Percentiles rank a stretch among this genome's conserved stretches.
Conservation (phyloP, 2,329 filamentous ascomycete species). For the Fusarium newnesense region DNA sequence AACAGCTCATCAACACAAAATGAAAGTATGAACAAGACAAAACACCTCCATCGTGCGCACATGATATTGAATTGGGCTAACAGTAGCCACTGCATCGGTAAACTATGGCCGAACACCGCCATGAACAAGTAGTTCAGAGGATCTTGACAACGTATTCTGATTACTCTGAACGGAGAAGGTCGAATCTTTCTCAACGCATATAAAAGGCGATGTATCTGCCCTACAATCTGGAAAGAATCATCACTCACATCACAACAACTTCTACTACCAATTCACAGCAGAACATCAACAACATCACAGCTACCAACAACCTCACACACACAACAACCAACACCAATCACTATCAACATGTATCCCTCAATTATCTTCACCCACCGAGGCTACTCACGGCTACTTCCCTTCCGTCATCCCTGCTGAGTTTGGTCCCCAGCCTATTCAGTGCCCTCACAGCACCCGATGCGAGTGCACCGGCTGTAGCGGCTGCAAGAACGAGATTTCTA, state of each 20-base stretch:
- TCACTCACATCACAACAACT: neutral
- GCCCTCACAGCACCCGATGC: neutral
- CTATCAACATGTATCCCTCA: neutral
- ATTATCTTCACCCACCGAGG: neutral
- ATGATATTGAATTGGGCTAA: too few species aligned
- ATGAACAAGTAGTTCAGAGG: neutral
- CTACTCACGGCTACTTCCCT: neutral
- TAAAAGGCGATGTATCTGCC: neutral
- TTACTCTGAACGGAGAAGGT: neutral
- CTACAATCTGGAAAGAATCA: neutral
- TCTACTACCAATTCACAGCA: neutral
- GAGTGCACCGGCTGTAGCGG: neutral
- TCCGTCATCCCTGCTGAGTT: neutral
- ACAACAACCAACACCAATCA: neutral
- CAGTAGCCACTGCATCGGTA: neutral
- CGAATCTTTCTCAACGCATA: neutral
- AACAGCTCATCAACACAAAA: fast-evolving
- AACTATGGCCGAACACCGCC: neutral
- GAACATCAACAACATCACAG: neutral
- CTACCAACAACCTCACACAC: neutral
- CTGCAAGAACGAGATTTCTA: neutral
- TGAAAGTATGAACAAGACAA: fast-evolving
- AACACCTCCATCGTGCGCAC: neutral
- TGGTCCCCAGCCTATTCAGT: neutral
- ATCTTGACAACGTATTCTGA: fast-evolving